Evolutionary conservation across 2,329 filamentous ascomycete species (phyloP).

Genomic region (Whalleya microplaca): DNA sequence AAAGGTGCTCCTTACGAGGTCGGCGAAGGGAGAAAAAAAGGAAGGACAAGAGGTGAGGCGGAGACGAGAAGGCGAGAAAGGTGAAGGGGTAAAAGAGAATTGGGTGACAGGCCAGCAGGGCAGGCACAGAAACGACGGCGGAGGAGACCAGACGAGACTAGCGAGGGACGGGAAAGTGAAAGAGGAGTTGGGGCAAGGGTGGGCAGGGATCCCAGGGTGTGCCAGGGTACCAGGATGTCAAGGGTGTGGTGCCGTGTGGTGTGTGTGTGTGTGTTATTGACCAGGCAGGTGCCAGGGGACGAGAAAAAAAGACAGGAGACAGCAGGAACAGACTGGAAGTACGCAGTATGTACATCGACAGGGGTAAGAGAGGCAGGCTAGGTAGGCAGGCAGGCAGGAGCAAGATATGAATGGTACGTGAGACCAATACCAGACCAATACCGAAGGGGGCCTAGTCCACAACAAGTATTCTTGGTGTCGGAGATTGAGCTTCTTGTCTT

Average conservation of each 20-base stretch:
- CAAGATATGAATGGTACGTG: conserved; percentile 22
- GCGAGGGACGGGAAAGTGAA: conserved; percentile 25
- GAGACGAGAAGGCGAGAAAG: conserved; percentile 31
- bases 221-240: conserved; percentile 15
- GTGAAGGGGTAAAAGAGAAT: conserved; percentile 37
- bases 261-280: conserved; percentile 27
- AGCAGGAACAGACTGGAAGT: no score
- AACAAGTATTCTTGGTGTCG: conserved; percentile 6
- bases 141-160: conserved; percentile 23
- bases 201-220: no score
- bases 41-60: conserved; percentile 38
- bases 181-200: conserved; percentile 15
- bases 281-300: conserved; percentile 25
- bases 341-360: no score
- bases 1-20: conserved; percentile 38
- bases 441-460: conserved; percentile 13
- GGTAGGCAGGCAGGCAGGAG: conserved; percentile 10
- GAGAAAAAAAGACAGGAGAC: neutral
- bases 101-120: no score
- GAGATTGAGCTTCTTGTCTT: conserved; percentile 20
- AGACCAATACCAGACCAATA: conserved; percentile 15
- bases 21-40: conserved; percentile 36
- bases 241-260: conserved; percentile 22
- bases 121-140: conserved; percentile 10
- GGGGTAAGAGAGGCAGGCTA: neutral